Evolutionary conservation across 208 protist genomes (phyloP).

Genomic region (Wallacemonas sp.): DNA sequence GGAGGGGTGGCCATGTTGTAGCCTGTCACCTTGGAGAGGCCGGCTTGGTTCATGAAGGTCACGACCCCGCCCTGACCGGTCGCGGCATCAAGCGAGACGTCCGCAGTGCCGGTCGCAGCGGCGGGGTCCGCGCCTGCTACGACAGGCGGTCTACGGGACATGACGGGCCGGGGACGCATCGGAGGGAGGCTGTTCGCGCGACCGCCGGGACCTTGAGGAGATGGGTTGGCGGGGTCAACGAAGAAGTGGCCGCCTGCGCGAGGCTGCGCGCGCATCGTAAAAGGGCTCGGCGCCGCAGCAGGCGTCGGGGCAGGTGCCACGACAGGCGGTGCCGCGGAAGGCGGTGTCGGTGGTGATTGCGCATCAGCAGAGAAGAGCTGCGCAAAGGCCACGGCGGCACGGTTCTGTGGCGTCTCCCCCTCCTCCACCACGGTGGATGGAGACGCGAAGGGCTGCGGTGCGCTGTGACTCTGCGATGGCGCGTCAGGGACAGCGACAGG

Average conservation of each 20-base stretch:
- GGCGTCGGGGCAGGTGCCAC: not conserved
- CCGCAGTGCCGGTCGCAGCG: not conserved
- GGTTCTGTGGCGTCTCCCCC: not conserved
- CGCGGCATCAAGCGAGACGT: constrained; percentile 2
- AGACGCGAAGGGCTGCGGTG: not conserved
- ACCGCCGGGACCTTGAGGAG: too few species aligned
- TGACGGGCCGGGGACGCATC: not conserved
- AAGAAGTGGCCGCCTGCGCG: constrained; percentile 59
- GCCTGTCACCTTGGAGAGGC: constrained; percentile 43
- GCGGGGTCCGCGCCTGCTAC: constrained; percentile 17
- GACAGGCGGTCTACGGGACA: not conserved
- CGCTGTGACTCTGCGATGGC: too few species aligned
- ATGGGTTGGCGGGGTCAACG: constrained; percentile 35
- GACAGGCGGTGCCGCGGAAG: too few species aligned
- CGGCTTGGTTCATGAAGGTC: constrained; percentile 48
- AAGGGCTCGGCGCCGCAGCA: not conserved
- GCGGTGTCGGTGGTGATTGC: too few species aligned
- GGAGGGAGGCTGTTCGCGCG: too few species aligned
- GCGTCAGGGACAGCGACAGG: too few species aligned
- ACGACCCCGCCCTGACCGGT: constrained; percentile 18
- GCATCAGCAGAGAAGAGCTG: constrained; percentile 12
- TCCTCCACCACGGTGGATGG: not conserved
- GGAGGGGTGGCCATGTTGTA: constrained; percentile 39
- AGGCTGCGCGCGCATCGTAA: too few species aligned
- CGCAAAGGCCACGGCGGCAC: constrained; percentile 1